Percentiles rank a stretch among this genome's conserved stretches.
These are phyloP conservation scores for Leccinum uliginosum DNA, from an alignment of 768 basidiomycete species.

Conservation along the genomic window DNA sequence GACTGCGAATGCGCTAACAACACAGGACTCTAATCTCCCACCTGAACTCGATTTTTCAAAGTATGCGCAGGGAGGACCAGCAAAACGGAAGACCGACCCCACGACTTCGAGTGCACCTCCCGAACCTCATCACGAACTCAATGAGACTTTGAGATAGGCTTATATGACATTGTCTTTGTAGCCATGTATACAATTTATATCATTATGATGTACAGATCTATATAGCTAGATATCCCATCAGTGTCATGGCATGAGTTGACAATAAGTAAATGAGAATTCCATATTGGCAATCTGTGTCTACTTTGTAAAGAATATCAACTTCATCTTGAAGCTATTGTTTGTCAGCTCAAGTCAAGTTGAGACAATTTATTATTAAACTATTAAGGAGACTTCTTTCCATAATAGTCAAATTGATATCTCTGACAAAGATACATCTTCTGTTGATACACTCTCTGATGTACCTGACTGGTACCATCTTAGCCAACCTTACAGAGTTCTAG, in stretches of 20 bases:
- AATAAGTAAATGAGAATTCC: neutral
- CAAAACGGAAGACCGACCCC: constrained; percentile 46
- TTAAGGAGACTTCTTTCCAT: too few relatives aligned
- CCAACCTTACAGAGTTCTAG: too few relatives aligned
- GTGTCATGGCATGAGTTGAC: neutral
- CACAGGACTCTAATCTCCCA: constrained; percentile 54
- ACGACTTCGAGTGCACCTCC: constrained; percentile 10
- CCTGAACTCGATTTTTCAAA: constrained; percentile 89
- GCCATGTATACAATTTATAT: neutral
- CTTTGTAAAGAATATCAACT: neutral
- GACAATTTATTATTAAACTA: neutral
- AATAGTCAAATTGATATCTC: too few relatives aligned
- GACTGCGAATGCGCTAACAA: constrained; percentile 19
- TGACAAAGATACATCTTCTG: too few relatives aligned
- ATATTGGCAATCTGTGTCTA: neutral
- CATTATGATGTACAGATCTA: neutral
- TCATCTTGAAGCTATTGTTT: neutral
- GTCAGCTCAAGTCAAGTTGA: neutral
- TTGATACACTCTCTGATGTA: too few relatives aligned
- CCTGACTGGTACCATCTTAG: too few relatives aligned
- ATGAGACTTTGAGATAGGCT: neutral
- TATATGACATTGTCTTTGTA: neutral
- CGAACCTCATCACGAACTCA: neutral
- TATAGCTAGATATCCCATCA: neutral
- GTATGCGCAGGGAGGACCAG: constrained; percentile 56